A percentile compares a stretch with the other conserved stretches of the same genome.
Conservation (phyloP, 352 stramenopile genomes). For the Globisporangium takayamanum region DNA sequence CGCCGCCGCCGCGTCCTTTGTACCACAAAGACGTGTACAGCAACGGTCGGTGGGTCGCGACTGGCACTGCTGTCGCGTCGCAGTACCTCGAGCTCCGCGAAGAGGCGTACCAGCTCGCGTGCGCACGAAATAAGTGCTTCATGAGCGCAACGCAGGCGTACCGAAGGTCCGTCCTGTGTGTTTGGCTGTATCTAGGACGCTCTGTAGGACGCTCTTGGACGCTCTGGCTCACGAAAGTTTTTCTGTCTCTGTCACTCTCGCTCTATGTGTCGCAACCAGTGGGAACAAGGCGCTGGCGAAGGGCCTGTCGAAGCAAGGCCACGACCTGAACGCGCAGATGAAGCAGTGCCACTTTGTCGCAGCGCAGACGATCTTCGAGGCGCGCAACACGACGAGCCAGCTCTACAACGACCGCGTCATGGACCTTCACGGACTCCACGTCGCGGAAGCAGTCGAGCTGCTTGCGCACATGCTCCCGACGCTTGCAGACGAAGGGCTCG, state of each 20-base stretch:
- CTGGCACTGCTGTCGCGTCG: conserved; percentile 39
- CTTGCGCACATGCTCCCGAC: conserved; percentile 66
- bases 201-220: neutral
- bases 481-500: conserved; percentile 60
- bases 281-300: conserved; percentile 70
- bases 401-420: conserved; percentile 74
- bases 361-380: conserved; percentile 71
- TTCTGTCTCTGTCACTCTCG: neutral
- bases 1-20: conserved; percentile 28
- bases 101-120: conserved; percentile 72
- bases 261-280: conserved; percentile 22
- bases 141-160: conserved; percentile 83
- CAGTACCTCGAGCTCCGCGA: conserved; percentile 78
- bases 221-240: neutral
- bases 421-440: conserved; percentile 79
- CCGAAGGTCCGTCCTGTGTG: conserved; percentile 39
- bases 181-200: conserved; percentile 5
- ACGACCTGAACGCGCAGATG: conserved; percentile 82
- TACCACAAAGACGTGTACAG: conserved; percentile 53
- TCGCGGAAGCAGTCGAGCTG: conserved; percentile 74
- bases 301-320: conserved; percentile 64
- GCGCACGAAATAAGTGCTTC: conserved; percentile 82
- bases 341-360: conserved; percentile 76
- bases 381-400: conserved; percentile 67
- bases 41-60: conserved; percentile 51